Base-by-base conservation (phyloP, 345 rosid species). In the Aquilaria malaccensis region DNA sequence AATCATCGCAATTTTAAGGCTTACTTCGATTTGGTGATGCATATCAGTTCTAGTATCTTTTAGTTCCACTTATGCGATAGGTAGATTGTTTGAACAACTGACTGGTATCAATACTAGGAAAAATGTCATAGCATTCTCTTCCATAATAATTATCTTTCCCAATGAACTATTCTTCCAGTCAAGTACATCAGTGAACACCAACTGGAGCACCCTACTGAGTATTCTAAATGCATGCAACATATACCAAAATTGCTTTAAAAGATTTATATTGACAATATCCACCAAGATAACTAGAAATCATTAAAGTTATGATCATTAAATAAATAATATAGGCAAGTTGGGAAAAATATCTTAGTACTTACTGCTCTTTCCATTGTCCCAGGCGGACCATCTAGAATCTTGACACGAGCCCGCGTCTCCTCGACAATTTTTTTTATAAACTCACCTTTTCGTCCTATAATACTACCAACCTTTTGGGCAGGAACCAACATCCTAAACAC, bases 311-410 rank as follows among this genome's bases (percentile, higher is more conserved):
- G 7, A 70, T 50, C 6, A 54, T 51, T 32, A 47, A 50, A 14
- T 13, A 55, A 55, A 48, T 31, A 0, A 64, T 22, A 22, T 22
- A 22, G 22, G 22, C 22, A 22, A 22, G 22, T 22, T 22, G 22
- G 1, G 22, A 22, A 22, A 22, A 22, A 22, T 22, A 63, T 0
- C 43, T 4, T 37, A 3, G 43, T 37, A 90, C 99, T 88, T 76
- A 95, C 99, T 74, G 95, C 99, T 91, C 97, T 80, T 86, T 95
- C 98, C 33, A 88, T 62, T n/a, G 99, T 86, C 68, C 99, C 99
- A n/a, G 96, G 96, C 72, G 99, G 99, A 63, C 99, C 99, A 71
- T 95, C 99, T 6, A 95, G 91, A 72, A 95, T 91, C 87, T 91
- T 95, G 52, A 91, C 84, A 60, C 98, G 87, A 67, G 99, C 99